Base-by-base conservation (phyloP, 768 basidiomycete genomes). In the Trametes gibbosa region DNA sequence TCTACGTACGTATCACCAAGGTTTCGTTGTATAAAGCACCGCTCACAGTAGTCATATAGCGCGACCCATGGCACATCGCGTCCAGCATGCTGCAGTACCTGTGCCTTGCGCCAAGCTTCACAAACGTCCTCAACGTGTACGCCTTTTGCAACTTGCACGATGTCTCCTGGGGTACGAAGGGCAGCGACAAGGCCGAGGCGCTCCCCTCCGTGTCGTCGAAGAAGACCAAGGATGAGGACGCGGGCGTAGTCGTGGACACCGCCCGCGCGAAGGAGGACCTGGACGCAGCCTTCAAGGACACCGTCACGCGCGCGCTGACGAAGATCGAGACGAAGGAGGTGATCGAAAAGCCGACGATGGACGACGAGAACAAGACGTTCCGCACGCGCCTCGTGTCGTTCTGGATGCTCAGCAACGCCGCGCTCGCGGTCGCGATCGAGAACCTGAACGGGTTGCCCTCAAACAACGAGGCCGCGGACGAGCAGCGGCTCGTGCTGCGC, bases 61-160 rank as follows among this genome's bases (percentile, higher is more conserved):
- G 92, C 62, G 95, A 98, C 74, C 95, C 95, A 5, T 98, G 95
- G 95, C 95, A 98, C 74, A 89, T 98, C 86, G 87, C 95, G 74
- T 91, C 92, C 24, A 94, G 92, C 66, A 94, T 97, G 81, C 76
- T 88, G 66, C 95, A 95, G 70, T 96, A 95, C 70, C 76, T 96
- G 50, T 87, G 86, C 67, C 73, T 98, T 57, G 96, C 96, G 12
- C 92, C 92, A 1, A 92, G 89, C 66, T 96, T 96, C 76, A 95
- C 89, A 35, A 98, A 97, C 70, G 88, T 98, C 45, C 82, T 96
- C 66, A 96, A 96, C 74, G 91, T 95, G 37, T 98, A 98, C 71
- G 95, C 95, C 0, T 98, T 98, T 80, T 97, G 94, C 75, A 97
- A 97, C 75, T 76, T 97, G 73, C 93, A 93, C 71, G 94, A 95